Evolutionary conservation across 768 basidiomycete species (phyloP).

Genomic region (Kwoniella sp.): DNA sequence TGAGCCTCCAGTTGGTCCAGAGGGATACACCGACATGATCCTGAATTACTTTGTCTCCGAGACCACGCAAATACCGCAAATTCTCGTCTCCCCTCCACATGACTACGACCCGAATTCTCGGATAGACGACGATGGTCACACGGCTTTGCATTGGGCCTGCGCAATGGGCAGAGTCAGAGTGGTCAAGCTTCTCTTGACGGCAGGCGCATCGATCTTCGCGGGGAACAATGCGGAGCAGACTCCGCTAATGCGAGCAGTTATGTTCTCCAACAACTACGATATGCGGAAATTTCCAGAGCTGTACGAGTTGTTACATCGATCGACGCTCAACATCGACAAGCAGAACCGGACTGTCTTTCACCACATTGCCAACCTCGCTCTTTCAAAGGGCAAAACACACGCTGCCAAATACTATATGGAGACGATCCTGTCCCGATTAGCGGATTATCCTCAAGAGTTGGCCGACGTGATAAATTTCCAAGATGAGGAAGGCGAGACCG

Average conservation of each 20-base stretch:
- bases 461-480: conserved; percentile 99
- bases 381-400: conserved; percentile 96
- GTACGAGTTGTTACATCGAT: conserved; percentile 94
- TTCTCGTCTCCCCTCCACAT: conserved; percentile 81
- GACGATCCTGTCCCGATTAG: conserved; percentile 79
- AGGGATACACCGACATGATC: conserved; percentile 84
- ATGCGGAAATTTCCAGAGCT: conserved; percentile 97
- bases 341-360: conserved; percentile 97
- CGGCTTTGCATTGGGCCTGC: conserved; percentile 95
- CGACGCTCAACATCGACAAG: conserved; percentile 97
- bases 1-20: conserved; percentile 49
- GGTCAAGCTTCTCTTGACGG: conserved; percentile 87
- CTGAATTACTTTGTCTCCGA: conserved; percentile 99
- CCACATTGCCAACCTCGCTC: conserved; percentile 94
- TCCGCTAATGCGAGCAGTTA: conserved; percentile 95
- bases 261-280: conserved; percentile 99
- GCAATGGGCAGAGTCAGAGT: conserved; percentile 98
- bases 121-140: conserved; percentile 98
- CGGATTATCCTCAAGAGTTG: conserved; percentile 91
- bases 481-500: conserved; percentile 98
- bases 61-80: conserved; percentile 81
- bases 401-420: conserved; percentile 99
- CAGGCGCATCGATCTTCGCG: conserved; percentile 94
- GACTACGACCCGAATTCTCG: conserved; percentile 95
- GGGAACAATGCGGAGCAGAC: conserved; percentile 97